Percentiles rank a stretch among this genome's conserved stretches.
Evolutionary conservation across 2,329 filamentous ascomycete genomes (phyloP).

Genomic region (Byssothecium circinans): DNA sequence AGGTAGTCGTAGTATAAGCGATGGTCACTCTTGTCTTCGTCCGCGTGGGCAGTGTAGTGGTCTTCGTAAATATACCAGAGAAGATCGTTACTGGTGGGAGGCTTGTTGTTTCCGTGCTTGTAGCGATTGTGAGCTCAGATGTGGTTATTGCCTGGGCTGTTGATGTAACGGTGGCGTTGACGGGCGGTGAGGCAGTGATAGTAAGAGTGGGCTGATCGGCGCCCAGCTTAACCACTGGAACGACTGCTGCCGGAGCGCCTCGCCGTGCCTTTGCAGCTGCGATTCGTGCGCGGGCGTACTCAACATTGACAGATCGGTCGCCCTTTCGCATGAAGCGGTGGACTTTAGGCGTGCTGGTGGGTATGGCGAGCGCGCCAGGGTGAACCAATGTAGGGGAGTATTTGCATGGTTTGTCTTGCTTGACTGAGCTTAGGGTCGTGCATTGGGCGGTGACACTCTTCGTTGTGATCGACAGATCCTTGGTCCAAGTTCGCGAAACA

Average conservation of each 20-base stretch:
- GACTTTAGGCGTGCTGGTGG: slow-evolving; percentile 24
- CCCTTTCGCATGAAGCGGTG: slow-evolving; percentile 27
- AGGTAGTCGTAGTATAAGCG: slow-evolving; percentile 27
- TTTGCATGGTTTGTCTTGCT: slow-evolving; percentile 38
- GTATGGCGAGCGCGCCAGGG: slow-evolving; percentile 32
- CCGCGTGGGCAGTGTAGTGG: slow-evolving; percentile 40
- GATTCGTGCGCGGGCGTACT: slow-evolving; percentile 39
- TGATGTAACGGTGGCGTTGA: slow-evolving; percentile 35
- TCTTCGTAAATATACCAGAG: slow-evolving; percentile 36
- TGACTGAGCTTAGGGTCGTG: slow-evolving; percentile 34
- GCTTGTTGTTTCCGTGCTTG: slow-evolving; percentile 28
- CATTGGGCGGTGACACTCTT: slow-evolving; percentile 44
- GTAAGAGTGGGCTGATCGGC: slow-evolving; percentile 41
- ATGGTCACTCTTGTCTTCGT: slow-evolving; percentile 36
- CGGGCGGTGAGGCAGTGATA: slow-evolving; percentile 31
- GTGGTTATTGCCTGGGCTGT: slow-evolving; percentile 33
- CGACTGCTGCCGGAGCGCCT: slow-evolving; percentile 19
- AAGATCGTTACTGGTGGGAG: slow-evolving; percentile 41
- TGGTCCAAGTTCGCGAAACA: slow-evolving; percentile 19
- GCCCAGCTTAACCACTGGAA: slow-evolving; percentile 33
- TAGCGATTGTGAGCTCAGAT: slow-evolving; percentile 28
- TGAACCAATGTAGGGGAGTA: slow-evolving; percentile 41
- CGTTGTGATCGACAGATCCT: slow-evolving; percentile 30
- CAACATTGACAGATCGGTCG: slow-evolving; percentile 34
- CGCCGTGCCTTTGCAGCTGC: slow-evolving; percentile 39